phyloP scores from a whole-genome alignment of 208 protist genomes.

The Phytomonas francai region DNA sequence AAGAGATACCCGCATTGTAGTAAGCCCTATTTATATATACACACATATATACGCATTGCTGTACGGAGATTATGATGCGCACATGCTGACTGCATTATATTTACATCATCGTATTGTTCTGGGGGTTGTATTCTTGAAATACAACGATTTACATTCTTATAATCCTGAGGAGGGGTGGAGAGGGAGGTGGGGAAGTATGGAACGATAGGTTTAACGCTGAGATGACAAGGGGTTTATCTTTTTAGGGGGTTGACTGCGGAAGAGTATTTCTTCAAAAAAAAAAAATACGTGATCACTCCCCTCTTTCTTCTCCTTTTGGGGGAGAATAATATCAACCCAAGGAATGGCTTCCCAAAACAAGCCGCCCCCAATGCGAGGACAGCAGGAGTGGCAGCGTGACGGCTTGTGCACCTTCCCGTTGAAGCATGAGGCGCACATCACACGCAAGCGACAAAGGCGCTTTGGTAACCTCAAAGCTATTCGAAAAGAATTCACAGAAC shows the following conservation, averaged over 20 bases:
- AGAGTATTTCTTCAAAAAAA: too few relatives aligned
- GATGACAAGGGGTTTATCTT: background rate
- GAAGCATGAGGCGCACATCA: conserved; percentile 47
- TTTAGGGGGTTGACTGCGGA: background rate
- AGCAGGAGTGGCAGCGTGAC: conserved; percentile 56
- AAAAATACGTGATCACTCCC: background rate
- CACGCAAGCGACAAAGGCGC: conserved; percentile 6
- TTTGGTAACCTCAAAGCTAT: background rate
- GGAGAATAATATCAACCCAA: conserved; percentile 2
- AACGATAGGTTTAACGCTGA: background rate
- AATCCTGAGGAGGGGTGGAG: background rate
- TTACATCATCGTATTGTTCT: background rate
- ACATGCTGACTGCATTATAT: background rate
- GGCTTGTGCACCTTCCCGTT: conserved; percentile 27
- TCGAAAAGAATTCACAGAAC: background rate
- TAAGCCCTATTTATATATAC: background rate
- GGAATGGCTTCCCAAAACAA: conserved; percentile 30
- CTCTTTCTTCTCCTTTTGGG: background rate
- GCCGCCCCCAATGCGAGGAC: conserved; percentile 61
- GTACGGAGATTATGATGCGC: background rate
- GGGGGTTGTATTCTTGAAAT: background rate
- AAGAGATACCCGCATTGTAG: background rate
- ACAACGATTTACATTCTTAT: background rate
- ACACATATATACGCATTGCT: background rate
- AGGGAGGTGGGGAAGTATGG: background rate